Percentiles rank a stretch among this genome's conserved stretches.
Conservation (phyloP, 495 filamentous ascomycete genomes). For the Penicillium mononematosum region DNA sequence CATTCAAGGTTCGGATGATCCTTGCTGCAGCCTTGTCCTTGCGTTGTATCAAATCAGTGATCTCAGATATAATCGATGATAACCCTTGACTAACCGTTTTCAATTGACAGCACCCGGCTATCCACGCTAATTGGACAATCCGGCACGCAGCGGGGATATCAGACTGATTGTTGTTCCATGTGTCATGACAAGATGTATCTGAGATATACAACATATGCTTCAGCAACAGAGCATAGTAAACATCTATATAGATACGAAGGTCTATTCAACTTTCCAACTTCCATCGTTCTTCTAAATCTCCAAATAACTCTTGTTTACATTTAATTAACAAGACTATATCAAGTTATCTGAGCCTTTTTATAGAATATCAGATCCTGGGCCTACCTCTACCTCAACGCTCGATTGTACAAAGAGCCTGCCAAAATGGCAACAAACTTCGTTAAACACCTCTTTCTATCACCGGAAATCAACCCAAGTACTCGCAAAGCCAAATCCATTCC, state of each 20-base stretch:
- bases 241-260: constrained; percentile 14
- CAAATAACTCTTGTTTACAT: not conserved
- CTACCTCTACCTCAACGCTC: not conserved
- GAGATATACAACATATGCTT: not conserved
- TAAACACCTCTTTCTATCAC: constrained; percentile 35
- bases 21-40: not conserved
- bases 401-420: constrained; percentile 1
- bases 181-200: constrained; percentile 10
- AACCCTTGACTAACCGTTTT: constrained; percentile 13
- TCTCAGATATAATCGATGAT: constrained; percentile 10
- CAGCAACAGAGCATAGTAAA: not conserved
- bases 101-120: not conserved
- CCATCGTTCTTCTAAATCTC: not conserved
- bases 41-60: constrained; percentile 18
- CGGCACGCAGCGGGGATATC: constrained; percentile 4
- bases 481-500: constrained; percentile 80
- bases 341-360: not conserved
- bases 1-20: not conserved
- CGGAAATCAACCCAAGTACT: constrained; percentile 68
- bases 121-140: not conserved
- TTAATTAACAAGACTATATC: not conserved
- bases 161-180: constrained; percentile 14
- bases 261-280: not conserved
- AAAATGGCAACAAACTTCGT: constrained; percentile 25
- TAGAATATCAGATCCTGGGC: not conserved